Evolutionary conservation across 73 alveolate genomes (phyloP).

Genomic region (Stentor coeruleus): DNA sequence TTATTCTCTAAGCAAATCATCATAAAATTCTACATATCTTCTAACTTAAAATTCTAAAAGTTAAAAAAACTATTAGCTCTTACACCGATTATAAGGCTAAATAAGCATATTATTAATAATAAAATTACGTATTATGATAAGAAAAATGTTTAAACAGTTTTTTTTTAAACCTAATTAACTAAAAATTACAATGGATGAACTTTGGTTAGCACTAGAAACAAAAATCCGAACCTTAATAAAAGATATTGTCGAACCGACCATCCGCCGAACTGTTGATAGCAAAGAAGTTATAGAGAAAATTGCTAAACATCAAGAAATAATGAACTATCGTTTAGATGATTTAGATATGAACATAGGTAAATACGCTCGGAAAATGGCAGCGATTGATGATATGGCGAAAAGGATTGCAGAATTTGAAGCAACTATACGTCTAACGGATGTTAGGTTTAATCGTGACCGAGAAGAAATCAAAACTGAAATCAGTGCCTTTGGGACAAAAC

Average conservation of each 20-base stretch:
- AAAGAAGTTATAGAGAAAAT: neutral
- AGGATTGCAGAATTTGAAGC: neutral
- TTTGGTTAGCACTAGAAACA: constrained; percentile 15
- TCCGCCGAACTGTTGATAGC: neutral
- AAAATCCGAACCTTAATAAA: neutral
- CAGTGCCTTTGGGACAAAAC: neutral
- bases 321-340: neutral
- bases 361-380: neutral
- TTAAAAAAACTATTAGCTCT: neutral
- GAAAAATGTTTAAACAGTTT: neutral
- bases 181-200: neutral
- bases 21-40: neutral
- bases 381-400: neutral
- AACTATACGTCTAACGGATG: neutral
- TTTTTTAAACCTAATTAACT: neutral
- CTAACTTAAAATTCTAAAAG: neutral
- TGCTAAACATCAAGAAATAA: neutral
- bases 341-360: neutral
- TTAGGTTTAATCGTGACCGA: neutral
- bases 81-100: neutral
- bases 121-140: neutral
- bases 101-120: neutral
- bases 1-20: neutral
- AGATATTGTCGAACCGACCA: constrained; percentile 17
- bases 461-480: neutral